Conservation (phyloP, 2,329 filamentous ascomycete genomes). For the Botrytis paeoniae region DNA sequence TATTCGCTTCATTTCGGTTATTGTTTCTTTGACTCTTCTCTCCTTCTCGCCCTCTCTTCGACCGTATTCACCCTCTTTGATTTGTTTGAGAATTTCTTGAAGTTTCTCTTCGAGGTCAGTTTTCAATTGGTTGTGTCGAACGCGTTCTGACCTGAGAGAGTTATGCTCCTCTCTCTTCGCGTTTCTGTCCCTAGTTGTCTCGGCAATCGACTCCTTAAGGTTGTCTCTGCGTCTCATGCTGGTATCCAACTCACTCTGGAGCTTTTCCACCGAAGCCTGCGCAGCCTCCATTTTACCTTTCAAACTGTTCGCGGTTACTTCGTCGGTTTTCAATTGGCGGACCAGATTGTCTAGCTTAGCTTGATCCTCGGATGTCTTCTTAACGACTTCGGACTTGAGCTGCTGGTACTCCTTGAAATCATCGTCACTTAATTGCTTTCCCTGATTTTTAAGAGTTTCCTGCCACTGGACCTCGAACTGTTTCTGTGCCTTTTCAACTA, state of each 20-base stretch:
- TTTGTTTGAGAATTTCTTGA: conserved; percentile 72
- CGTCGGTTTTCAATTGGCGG: conserved; percentile 85
- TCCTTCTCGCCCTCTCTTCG: conserved; percentile 84
- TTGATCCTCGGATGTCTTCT: conserved; percentile 76
- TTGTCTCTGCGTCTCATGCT: conserved; percentile 66
- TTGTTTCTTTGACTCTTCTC: conserved; percentile 72
- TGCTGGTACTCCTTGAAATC: conserved; percentile 89
- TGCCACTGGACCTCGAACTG: conserved; percentile 87
- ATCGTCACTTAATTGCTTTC: conserved; percentile 77
- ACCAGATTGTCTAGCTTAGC: conserved; percentile 81
- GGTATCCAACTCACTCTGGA: conserved; percentile 67
- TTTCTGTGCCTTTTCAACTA: conserved; percentile 84
- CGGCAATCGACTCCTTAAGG: conserved; percentile 60
- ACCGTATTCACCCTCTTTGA: conserved; percentile 82
- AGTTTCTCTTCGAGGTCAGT: conserved; percentile 93
- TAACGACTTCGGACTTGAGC: conserved; percentile 79
- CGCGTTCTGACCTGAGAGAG: conserved; percentile 75
- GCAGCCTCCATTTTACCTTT: conserved; percentile 82
- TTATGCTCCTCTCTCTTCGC: conserved; percentile 90
- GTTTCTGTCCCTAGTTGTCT: conserved; percentile 74
- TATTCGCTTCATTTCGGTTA: conserved; percentile 82
- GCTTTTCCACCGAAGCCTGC: conserved; percentile 68
- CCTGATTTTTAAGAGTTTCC: conserved; percentile 80
- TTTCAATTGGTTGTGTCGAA: conserved; percentile 74
- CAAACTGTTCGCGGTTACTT: conserved; percentile 84